A percentile compares a stretch with the other conserved stretches of the same genome.
phyloP scores from a whole-genome alignment of 441 rosid genomes.

The Euphorbia corollata region DNA sequence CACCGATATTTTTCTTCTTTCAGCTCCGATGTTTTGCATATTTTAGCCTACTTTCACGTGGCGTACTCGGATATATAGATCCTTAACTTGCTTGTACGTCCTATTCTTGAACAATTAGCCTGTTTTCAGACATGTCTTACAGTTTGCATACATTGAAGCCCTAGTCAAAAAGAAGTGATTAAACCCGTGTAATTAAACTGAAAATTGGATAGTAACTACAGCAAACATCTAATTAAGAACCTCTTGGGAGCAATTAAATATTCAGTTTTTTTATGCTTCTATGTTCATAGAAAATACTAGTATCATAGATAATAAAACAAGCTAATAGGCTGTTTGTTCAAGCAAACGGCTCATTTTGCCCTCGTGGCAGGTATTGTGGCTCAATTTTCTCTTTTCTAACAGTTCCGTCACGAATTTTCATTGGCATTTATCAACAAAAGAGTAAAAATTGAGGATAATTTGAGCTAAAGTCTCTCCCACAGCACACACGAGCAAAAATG shows the following conservation, averaged over 20 bases:
- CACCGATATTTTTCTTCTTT: no score
- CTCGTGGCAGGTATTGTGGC: background rate
- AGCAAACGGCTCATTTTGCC: background rate
- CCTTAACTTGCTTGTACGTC: background rate
- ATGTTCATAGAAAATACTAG: no score
- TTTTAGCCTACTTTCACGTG: background rate
- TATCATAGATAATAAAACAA: no score
- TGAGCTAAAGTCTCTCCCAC: background rate
- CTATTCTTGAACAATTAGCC: background rate
- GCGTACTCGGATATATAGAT: background rate
- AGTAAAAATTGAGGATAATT: background rate
- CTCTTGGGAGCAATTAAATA: background rate
- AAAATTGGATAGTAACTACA: background rate
- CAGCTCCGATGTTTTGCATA: no score
- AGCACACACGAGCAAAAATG: background rate
- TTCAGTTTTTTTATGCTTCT: no score
- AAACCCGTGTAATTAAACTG: background rate
- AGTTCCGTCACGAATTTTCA: background rate
- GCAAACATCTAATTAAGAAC: background rate
- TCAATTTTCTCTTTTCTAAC: background rate
- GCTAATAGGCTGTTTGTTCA: background rate
- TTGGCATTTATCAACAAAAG: background rate
- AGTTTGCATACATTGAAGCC: background rate
- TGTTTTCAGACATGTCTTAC: background rate
- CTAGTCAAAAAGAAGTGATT: background rate